These are phyloP conservation scores for Geranomyces michiganensis DNA, from an alignment of 192 early-diverging fungal species.

Conservation along the genomic window DNA sequence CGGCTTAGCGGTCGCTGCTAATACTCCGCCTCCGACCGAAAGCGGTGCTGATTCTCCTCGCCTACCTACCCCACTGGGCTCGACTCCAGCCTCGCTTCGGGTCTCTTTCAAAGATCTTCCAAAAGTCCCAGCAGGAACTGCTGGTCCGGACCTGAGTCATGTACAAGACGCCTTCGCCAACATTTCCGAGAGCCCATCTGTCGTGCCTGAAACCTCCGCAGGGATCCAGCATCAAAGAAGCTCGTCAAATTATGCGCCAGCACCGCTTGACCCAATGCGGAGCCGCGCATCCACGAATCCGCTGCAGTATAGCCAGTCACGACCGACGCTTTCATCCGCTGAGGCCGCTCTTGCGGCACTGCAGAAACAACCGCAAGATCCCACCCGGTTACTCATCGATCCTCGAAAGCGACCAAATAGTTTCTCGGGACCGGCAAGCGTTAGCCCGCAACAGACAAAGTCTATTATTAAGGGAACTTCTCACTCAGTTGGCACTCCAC, in stretches of 20 bases:
- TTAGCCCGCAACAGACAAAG: constrained; percentile 2
- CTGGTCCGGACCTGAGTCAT: background rate
- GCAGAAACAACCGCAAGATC: constrained; percentile 12
- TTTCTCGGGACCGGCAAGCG: constrained; percentile 22
- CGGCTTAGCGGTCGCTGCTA: too few species aligned
- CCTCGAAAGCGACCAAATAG: constrained; percentile 23
- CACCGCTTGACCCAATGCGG: background rate
- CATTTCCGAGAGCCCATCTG: background rate
- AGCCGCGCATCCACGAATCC: background rate
- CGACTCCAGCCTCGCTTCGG: constrained; percentile 5
- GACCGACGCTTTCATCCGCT: background rate
- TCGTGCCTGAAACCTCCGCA: background rate
- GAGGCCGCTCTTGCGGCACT: constrained; percentile 13
- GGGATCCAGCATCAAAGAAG: background rate
- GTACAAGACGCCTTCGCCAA: background rate
- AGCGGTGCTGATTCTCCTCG: background rate
- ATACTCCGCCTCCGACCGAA: too few species aligned
- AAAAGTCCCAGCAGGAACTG: background rate
- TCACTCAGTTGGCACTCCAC: constrained; percentile 26
- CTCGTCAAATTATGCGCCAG: background rate
- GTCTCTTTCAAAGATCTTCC: constrained; percentile 30
- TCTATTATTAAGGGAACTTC: constrained; percentile 16
- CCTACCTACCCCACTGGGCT: background rate
- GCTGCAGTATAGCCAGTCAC: background rate
- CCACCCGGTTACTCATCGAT: background rate